These are phyloP conservation scores for Gossypium longicalyx DNA, from an alignment of 345 rosid species.

Conservation along the genomic window DNA sequence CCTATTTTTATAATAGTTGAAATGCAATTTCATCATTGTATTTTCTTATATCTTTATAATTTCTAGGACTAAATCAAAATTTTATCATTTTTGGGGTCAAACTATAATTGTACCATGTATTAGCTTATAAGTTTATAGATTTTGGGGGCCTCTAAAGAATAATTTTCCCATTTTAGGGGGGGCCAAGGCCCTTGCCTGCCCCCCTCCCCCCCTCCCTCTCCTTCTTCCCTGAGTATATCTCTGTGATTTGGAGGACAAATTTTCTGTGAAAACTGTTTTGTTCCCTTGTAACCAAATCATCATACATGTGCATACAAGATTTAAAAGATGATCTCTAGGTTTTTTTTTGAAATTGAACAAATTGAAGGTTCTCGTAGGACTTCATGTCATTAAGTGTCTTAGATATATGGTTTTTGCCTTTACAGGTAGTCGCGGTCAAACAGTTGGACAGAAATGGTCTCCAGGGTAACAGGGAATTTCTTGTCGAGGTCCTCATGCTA, in stretches of 20 bases:
- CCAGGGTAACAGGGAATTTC: conserved; percentile 96
- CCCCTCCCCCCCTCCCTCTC: too few relatives aligned
- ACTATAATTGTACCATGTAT: too few relatives aligned
- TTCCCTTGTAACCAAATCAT: neutral
- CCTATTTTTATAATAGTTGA: too few relatives aligned
- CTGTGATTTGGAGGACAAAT: neutral
- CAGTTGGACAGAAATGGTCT: conserved; percentile 94
- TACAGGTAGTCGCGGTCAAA: conserved; percentile 94
- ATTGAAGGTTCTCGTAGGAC: neutral
- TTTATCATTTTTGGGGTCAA: too few relatives aligned
- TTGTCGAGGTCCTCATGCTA: conserved; percentile 99
- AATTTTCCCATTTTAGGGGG: too few relatives aligned
- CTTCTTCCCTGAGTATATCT: neutral
- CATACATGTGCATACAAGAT: neutral
- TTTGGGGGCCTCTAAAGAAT: too few relatives aligned
- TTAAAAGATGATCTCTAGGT: neutral
- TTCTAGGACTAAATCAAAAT: too few relatives aligned
- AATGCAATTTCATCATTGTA: too few relatives aligned
- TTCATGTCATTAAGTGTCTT: neutral
- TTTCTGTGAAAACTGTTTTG: neutral
- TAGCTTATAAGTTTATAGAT: too few relatives aligned
- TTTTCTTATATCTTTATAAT: too few relatives aligned
- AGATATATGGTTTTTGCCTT: neutral
- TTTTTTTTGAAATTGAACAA: conserved; percentile 9
- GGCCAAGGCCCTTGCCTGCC: too few relatives aligned